Base-by-base conservation (phyloP, 495 filamentous ascomycete genomes). In the Penicillium tannophilum region DNA sequence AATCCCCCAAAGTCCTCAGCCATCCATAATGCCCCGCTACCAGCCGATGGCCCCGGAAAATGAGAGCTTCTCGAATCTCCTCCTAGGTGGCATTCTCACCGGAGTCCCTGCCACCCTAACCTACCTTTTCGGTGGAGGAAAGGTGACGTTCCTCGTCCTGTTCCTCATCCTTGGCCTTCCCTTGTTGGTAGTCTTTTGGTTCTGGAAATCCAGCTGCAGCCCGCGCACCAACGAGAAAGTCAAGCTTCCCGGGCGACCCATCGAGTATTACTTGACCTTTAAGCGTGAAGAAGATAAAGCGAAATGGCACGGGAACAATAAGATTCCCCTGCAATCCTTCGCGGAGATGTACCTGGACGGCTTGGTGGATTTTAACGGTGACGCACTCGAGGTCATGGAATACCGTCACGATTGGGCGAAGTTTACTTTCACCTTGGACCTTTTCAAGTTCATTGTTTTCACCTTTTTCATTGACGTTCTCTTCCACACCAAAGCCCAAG, bases 201-300 rank as follows among this genome's bases (percentile, higher is more conserved):
- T 85, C 60, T 64, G 83, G 52, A 71, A 76, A 41, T 93, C 91
- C 16, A 72, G 75, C 62, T 78, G 84, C 63, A 86, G 86, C 35
- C 88, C 90, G 3, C 86, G 90, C 62, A 89, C 81, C 72, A 93
- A 88, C 63, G 88, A 92, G 69, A 93, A 93, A 69, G 91, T 81
- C 66, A 86, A 76, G 59, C 80, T 80, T 56, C 82, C 86, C 24
- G 86, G 86, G 45, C 79, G 80, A 39, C 83, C 84, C 9, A 76
- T 88, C 30, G 84, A 88, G 60, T 73, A 86, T 63, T 89, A 89
- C 66, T 74, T 89, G 42, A 71, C 76, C n/a, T 89, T 89, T 72
- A 79, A 82, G 60, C 79, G 71, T 50, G 79, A 85, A 55, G 76
- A 77, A 54, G 84, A 89, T 61, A 70, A 73, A 44, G 70, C 73